Percentiles rank a stretch among this genome's conserved stretches.
These are phyloP conservation scores for Achlya hypogyna DNA, from an alignment of 352 stramenopile species.

Conservation along the genomic window DNA sequence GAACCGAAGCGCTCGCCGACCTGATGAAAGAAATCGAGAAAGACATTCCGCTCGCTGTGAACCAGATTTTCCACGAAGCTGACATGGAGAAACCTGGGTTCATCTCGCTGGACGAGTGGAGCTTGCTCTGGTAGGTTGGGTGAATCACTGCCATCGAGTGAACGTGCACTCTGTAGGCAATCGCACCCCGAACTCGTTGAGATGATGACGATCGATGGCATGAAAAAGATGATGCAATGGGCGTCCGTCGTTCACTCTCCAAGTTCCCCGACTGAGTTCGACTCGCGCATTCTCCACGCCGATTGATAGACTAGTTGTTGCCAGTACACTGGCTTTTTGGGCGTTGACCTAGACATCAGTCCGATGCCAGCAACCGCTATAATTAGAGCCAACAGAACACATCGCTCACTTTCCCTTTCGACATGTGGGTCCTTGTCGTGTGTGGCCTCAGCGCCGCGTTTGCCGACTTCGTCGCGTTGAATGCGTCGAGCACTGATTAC, in stretches of 20 bases:
- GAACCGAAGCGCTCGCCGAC: slow-evolving; percentile 46
- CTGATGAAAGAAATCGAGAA: slow-evolving; percentile 74
- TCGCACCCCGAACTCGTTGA: slow-evolving; percentile 73
- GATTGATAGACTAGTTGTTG: too few species aligned
- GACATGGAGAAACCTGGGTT: slow-evolving; percentile 71
- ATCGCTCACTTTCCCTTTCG: too few species aligned
- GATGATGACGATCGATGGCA: slow-evolving; percentile 74
- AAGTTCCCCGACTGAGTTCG: neutral
- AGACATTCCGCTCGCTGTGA: slow-evolving; percentile 73
- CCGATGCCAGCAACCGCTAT: too few species aligned
- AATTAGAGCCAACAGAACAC: too few species aligned
- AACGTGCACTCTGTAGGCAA: slow-evolving; percentile 38
- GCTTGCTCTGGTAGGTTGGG: slow-evolving; percentile 11
- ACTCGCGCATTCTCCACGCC: slow-evolving; percentile 4
- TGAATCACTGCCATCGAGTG: too few species aligned
- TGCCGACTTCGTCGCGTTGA: too few species aligned
- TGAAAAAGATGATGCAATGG: slow-evolving; percentile 79
- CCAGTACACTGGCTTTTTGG: too few species aligned
- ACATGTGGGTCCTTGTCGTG: too few species aligned
- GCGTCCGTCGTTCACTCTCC: slow-evolving; percentile 26
- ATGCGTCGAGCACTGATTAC: too few species aligned
- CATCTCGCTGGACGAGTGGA: slow-evolving; percentile 70
- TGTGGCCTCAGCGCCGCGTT: too few species aligned
- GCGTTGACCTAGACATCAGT: too few species aligned
- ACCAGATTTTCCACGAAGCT: slow-evolving; percentile 73